Evolutionary conservation across 2,329 filamentous ascomycete species (phyloP).

Genomic region (Dactylellina drechsleri): DNA sequence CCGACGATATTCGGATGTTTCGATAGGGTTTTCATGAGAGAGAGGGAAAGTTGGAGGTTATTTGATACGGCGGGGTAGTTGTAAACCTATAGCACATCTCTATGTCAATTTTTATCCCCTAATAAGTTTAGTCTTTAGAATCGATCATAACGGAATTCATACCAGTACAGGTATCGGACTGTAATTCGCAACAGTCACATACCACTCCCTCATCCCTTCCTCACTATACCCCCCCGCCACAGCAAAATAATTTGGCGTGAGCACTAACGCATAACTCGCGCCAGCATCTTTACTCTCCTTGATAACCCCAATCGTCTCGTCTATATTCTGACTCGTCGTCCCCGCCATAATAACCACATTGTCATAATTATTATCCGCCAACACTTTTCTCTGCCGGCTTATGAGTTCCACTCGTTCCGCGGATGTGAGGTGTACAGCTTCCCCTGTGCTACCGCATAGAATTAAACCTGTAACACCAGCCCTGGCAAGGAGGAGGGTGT

Average conservation of each 20-base stretch:
- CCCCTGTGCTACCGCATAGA: constrained; percentile 72
- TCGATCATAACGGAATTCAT: constrained; percentile 54
- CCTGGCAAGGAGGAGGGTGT: constrained; percentile 70
- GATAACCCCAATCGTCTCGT: constrained; percentile 71
- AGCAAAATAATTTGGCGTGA: constrained; percentile 74
- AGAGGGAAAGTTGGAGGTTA: constrained; percentile 70
- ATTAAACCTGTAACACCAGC: constrained; percentile 72
- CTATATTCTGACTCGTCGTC: constrained; percentile 71
- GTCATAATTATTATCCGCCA: constrained; percentile 68
- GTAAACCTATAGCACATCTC: constrained; percentile 61
- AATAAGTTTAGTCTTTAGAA: neutral
- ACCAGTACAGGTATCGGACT: constrained; percentile 71
- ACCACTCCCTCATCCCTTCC: constrained; percentile 71
- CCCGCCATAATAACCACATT: constrained; percentile 73
- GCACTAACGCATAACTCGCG: constrained; percentile 71
- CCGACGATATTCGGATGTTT: constrained; percentile 74
- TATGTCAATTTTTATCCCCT: neutral
- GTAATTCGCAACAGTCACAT: constrained; percentile 69
- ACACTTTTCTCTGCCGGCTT: constrained; percentile 67
- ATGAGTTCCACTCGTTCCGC: constrained; percentile 69
- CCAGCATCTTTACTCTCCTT: constrained; percentile 65
- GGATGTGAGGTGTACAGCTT: constrained; percentile 71
- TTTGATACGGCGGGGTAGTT: constrained; percentile 76
- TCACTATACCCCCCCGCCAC: constrained; percentile 66
- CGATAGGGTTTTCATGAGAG: constrained; percentile 69